These are phyloP conservation scores for Calophaca sinica DNA, from an alignment of 306 rosid species.

Conservation along the genomic window DNA sequence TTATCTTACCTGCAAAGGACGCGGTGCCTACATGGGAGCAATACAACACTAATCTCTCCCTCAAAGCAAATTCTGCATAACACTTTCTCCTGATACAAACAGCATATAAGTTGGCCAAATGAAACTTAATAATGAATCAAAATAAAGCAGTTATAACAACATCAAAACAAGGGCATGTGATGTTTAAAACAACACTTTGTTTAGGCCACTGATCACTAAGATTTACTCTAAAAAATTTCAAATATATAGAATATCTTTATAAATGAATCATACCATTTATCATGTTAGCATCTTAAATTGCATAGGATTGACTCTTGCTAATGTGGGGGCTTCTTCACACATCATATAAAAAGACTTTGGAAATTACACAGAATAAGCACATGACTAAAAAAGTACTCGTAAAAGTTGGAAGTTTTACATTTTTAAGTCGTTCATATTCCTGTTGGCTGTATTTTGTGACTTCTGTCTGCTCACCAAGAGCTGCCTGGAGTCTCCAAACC, in stretches of 20 bases:
- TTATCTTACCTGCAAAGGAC: constrained; percentile 86
- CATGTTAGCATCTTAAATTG: too few species aligned
- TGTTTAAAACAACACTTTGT: too few species aligned
- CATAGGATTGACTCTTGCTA: too few species aligned
- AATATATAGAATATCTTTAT: too few species aligned
- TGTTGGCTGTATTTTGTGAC: constrained; percentile 90
- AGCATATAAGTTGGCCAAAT: constrained; percentile 35
- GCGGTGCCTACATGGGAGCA: constrained; percentile 94
- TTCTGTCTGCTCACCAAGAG: constrained; percentile 96
- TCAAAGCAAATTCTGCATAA: constrained; percentile 93
- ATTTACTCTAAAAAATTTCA: too few species aligned
- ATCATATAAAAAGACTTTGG: not conserved
- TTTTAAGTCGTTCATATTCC: constrained; percentile 93
- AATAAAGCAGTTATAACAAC: constrained; percentile 13
- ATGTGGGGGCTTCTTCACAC: not conserved
- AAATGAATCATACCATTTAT: too few species aligned
- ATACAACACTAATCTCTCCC: constrained; percentile 85
- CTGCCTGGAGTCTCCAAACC: constrained; percentile 99
- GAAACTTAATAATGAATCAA: constrained; percentile 32
- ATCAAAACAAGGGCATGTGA: not conserved
- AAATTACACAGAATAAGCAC: constrained; percentile 41
- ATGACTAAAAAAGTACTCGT: not conserved
- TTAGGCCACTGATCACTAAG: too few species aligned
- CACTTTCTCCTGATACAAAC: constrained; percentile 82
- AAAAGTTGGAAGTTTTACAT: constrained; percentile 59